These are phyloP conservation scores for Botrytis squamosa DNA, from an alignment of 2,329 filamentous ascomycete species.

Conservation along the genomic window DNA sequence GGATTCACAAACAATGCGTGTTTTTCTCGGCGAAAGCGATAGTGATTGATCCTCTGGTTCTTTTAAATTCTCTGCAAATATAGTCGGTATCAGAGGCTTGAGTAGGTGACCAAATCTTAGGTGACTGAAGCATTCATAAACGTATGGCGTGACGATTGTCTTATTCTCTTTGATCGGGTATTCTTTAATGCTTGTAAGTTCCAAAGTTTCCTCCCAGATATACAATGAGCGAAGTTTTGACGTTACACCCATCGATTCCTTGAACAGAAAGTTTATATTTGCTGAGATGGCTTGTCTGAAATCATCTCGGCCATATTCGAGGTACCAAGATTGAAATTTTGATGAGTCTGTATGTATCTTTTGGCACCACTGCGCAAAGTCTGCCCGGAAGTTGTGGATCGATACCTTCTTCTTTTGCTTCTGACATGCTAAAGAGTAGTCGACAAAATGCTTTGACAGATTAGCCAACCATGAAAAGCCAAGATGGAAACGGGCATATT, in stretches of 20 bases:
- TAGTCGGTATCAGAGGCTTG: constrained; percentile 38
- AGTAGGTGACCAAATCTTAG: constrained; percentile 59
- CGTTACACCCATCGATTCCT: constrained; percentile 54
- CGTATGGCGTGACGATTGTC: constrained; percentile 71
- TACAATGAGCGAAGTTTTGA: constrained; percentile 34
- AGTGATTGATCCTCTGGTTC: constrained; percentile 11
- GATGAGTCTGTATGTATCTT: constrained; percentile 44
- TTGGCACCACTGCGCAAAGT: constrained; percentile 59
- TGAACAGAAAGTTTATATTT: constrained; percentile 62
- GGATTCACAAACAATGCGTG: not conserved
- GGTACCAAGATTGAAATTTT: constrained; percentile 55
- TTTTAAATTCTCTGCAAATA: constrained; percentile 35
- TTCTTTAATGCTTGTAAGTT: constrained; percentile 36
- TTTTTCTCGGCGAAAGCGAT: constrained; percentile 2
- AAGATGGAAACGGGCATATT: constrained; percentile 61
- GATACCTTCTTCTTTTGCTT: constrained; percentile 41
- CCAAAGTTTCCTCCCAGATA: constrained; percentile 42
- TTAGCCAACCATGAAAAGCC: constrained; percentile 71
- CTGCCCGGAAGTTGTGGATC: constrained; percentile 54
- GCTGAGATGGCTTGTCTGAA: constrained; percentile 61
- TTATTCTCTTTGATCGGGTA: constrained; percentile 33
- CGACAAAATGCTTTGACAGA: constrained; percentile 69
- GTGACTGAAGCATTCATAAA: constrained; percentile 61
- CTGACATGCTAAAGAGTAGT: constrained; percentile 48
- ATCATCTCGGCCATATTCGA: constrained; percentile 53